A percentile compares a stretch with the other conserved stretches of the same genome.
Conservation (phyloP, 1,284 basidiomycete species). For the Marasmius oreades region DNA sequence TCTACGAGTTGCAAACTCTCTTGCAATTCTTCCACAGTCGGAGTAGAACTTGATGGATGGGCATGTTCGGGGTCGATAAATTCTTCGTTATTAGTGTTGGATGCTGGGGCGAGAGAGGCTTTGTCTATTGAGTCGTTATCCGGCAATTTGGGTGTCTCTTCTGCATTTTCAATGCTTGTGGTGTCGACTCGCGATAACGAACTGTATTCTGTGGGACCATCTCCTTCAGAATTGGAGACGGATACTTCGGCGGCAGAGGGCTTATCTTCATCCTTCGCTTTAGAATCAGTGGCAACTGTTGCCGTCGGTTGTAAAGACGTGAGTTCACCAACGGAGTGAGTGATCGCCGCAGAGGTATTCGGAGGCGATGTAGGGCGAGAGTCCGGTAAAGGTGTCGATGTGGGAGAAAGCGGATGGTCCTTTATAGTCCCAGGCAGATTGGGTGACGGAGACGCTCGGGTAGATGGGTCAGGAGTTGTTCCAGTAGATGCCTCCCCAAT, state of each 20-base stretch:
- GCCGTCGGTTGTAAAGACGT: conserved; percentile 2
- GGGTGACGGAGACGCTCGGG: conserved; percentile 38
- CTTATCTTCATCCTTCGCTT: too few species aligned
- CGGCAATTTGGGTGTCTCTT: too few species aligned
- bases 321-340: neutral
- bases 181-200: too few species aligned
- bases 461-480: conserved; percentile 40
- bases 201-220: too few species aligned
- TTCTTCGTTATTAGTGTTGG: neutral
- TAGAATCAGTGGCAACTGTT: too few species aligned
- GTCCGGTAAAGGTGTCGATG: conserved; percentile 40
- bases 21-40: conserved; percentile 55
- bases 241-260: too few species aligned
- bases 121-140: neutral
- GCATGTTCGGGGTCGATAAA: neutral
- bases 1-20: conserved; percentile 66
- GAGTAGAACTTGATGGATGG: conserved; percentile 13
- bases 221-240: too few species aligned
- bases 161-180: too few species aligned
- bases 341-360: neutral
- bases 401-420: conserved; percentile 36
- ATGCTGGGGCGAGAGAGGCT: neutral
- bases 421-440: conserved; percentile 19
- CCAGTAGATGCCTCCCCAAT: conserved; percentile 49
- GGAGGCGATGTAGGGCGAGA: conserved; percentile 25